Evolutionary conservation across 257 asterid species (phyloP).

Genomic region (Ilex asprella): DNA sequence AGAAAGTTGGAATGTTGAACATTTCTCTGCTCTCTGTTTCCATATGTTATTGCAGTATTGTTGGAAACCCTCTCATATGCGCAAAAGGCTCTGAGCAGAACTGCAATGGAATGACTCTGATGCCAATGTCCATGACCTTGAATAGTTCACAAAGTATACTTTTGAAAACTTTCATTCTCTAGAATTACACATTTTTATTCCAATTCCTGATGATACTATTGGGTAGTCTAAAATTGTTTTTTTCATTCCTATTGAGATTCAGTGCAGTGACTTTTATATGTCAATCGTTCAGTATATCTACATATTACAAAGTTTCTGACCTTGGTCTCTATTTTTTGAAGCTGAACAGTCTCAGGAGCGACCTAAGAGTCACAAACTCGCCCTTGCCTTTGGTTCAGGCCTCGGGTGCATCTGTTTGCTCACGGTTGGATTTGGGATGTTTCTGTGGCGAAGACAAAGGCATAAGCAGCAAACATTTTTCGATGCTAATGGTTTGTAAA

Average conservation of each 20-base stretch:
- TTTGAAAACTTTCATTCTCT: not conserved
- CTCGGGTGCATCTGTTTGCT: constrained; percentile 55
- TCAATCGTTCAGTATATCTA: no score
- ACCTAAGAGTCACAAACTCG: constrained; percentile 54
- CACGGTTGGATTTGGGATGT: constrained; percentile 47
- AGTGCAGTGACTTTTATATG: no score
- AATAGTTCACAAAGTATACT: constrained; percentile 54
- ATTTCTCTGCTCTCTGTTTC: not conserved
- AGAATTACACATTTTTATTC: not conserved
- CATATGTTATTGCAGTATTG: constrained; percentile 36
- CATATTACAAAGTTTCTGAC: not conserved
- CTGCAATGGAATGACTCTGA: constrained; percentile 52
- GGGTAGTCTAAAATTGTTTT: no score
- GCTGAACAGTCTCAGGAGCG: constrained; percentile 36
- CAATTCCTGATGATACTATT: not conserved
- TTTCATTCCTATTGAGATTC: no score
- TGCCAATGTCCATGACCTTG: constrained; percentile 90
- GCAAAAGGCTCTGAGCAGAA: constrained; percentile 50
- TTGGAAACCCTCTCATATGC: constrained; percentile 84
- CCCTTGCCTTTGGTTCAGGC: constrained; percentile 63
- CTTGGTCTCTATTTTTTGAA: constrained; percentile 12
- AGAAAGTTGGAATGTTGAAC: constrained; percentile 8
- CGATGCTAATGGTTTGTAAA: constrained; percentile 53
- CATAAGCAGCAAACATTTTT: constrained; percentile 35
- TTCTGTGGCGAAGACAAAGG: constrained; percentile 54